phyloP scores from a whole-genome alignment of 2,329 filamentous ascomycete genomes.

The Dactylonectria macrodidyma region DNA sequence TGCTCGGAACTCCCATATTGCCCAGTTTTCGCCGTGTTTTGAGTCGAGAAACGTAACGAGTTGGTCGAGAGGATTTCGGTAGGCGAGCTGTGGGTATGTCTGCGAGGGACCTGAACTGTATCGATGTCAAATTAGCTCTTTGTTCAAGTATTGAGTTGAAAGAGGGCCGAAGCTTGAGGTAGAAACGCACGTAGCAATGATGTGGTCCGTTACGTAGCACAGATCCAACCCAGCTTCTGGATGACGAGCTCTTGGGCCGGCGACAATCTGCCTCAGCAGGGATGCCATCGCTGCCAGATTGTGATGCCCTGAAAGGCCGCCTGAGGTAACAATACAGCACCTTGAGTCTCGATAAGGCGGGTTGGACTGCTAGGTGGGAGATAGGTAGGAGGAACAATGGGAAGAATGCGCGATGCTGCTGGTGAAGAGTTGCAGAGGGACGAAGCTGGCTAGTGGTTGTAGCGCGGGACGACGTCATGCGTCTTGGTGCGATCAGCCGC shows the following conservation, averaged over 20 bases:
- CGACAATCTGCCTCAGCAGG: conserved; percentile 90
- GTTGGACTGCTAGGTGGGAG: not conserved
- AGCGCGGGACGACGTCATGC: conserved; percentile 44
- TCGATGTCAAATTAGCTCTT: conserved; percentile 29
- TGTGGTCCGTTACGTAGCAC: conserved; percentile 93
- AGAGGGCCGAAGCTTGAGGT: not conserved
- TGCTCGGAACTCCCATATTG: conserved; percentile 97
- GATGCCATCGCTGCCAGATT: conserved; percentile 70
- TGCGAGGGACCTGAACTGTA: conserved; percentile 89
- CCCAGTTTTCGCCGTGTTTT: conserved; percentile 88
- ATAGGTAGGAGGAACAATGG: not conserved
- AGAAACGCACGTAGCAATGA: conserved; percentile 70
- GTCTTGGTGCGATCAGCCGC: conserved; percentile 1
- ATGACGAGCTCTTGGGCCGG: conserved; percentile 86
- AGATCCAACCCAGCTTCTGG: conserved; percentile 91
- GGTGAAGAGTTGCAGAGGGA: conserved; percentile 8
- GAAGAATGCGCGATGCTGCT: not conserved
- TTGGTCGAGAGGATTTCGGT: conserved; percentile 91
- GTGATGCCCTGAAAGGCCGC: not conserved
- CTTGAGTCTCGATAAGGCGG: too few relatives aligned
- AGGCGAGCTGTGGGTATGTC: conserved; percentile 91
- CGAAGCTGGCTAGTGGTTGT: not conserved
- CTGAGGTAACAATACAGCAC: not conserved
- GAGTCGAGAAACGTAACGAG: conserved; percentile 90
- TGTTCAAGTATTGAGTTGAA: not conserved